Evolutionary conservation across 495 filamentous ascomycete species (phyloP), one percentile per base, ranked within the genome.

Genomic region (Margaritispora aquatica): DNA sequence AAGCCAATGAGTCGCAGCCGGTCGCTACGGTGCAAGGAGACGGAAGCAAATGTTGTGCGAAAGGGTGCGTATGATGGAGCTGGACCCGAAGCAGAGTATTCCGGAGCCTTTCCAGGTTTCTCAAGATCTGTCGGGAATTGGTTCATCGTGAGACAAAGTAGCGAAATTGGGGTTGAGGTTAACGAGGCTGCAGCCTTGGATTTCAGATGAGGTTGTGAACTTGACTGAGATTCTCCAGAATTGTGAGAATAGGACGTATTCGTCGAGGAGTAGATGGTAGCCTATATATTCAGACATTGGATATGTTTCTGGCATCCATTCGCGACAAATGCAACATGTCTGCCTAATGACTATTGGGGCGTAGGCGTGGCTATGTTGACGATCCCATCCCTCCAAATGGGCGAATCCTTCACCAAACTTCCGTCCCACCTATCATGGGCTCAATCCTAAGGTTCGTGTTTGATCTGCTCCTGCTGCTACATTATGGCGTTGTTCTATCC

Each of bases 1-100:
- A 64, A 64, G 20, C 55, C 24, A 3, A 64, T 49, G 17, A 64
- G 54, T 19, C 62, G 58, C 21, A 64, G 51, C 23, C 62, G 58
- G 49, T 64, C 62, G 22, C 3, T 36, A 19, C 27, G 26, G 46
- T 60, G 58, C 24, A 64, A 54, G 19, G 62, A 64, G 19, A 64
- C 15, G 7, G 62, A 64, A 47, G 62, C 62, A 27, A 64, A 64
- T 15, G 29, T 56, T 36, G 62, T 57, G 5, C 27, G 52, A 38
- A 60, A 64, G 22, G 57, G 31, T 1, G 48, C 19, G 54, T 63
- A 54, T 49, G 60, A 29, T 36, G 58, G 58, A 20, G 51, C 50
- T 26, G 5, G 1, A 1, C 15, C 17, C 2, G 38, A 29, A 26
- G 44, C 10, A 4, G 15, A 38, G 15, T n/a, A 46, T 49, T 47